Conservation (phyloP, 768 basidiomycete genomes). For the Arthromyces matolae region DNA sequence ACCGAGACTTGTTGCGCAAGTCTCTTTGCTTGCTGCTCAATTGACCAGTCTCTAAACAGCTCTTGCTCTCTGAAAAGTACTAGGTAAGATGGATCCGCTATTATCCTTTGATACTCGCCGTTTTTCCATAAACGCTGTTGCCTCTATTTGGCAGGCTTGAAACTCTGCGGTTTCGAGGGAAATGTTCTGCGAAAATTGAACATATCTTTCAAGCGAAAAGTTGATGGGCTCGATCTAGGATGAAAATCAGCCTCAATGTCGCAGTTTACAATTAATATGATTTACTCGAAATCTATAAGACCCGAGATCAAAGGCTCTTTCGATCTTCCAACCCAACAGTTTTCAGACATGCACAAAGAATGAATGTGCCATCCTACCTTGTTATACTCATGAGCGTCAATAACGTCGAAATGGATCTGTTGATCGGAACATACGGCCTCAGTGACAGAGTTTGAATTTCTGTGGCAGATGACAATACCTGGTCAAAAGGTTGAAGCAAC, state of each 20-base stretch:
- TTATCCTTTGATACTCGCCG: constrained; percentile 27
- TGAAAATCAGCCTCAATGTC: constrained; percentile 37
- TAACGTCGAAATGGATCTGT: constrained; percentile 48
- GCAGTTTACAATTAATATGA: not conserved
- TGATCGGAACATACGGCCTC: too few relatives aligned
- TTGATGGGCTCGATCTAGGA: constrained; percentile 43
- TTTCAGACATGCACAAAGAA: not conserved
- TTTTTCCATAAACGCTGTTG: constrained; percentile 34
- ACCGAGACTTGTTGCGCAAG: not conserved
- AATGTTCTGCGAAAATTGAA: constrained; percentile 37
- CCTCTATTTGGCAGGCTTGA: constrained; percentile 35
- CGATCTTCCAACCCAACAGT: too few relatives aligned
- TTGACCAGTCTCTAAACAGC: constrained; percentile 43
- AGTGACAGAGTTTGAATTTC: not conserved
- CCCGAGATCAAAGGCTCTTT: constrained; percentile 50
- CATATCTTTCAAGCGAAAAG: constrained; percentile 54
- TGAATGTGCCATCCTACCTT: constrained; percentile 30
- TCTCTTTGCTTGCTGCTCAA: constrained; percentile 15
- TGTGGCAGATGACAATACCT: too few relatives aligned
- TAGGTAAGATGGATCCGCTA: too few relatives aligned
- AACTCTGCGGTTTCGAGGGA: constrained; percentile 39
- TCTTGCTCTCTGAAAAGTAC: constrained; percentile 41
- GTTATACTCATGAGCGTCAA: constrained; percentile 45
- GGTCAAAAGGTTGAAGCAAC: constrained; percentile 61
- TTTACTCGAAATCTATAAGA: constrained; percentile 47